Evolutionary conservation across 192 early-diverging fungal species (phyloP), one percentile per base, ranked within the genome.

Genomic region (Ambispora gerdemannii): DNA sequence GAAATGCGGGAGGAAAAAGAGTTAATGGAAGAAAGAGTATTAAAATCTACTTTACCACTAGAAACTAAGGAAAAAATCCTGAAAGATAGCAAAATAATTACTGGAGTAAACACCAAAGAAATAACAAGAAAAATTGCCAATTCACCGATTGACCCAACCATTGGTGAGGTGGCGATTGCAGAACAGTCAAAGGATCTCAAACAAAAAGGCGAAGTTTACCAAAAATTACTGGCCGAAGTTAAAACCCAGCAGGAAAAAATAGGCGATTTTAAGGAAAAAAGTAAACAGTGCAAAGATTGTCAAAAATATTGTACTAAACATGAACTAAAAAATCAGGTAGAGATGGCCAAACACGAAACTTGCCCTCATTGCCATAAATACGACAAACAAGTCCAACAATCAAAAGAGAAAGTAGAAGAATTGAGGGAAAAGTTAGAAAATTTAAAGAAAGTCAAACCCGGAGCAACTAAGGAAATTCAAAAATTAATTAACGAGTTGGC

Each of bases 281-380:
- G 1, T 36, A 19, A 36, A n/a, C 6, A 17, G 13, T 62, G 60
- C 30, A 32, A 62, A 20, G 60, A 62, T 36, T 62, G 60, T 33
- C 60, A 62, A 62, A 62, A 62, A 62, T 62, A 62, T 62, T 62
- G 60, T 62, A 3, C 3, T 24, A 13, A 20, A 1, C 2, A 59
- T 6, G n/a, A 59, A 2, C 20, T 27, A 13, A 1, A 62, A 1
- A 2, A 3, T 3, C 30, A 62, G 17, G 8, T 35, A 15, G 60
- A 13, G 6, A 62, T 31, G 1, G 30, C 1, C 2, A 2, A 33
- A 36, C 6, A 62, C 19, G 15, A 62, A 36, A 62, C 2, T 20
- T 62, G 60, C 17, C 31, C 4, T n/a, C 60, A 34, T 2, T 33
- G 30, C 17, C 30, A 32, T 25, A 32, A 62, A 31, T 3, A 62